Conservation (phyloP, 2,329 filamentous ascomycete genomes). For the Cordyceps farinosa region DNA sequence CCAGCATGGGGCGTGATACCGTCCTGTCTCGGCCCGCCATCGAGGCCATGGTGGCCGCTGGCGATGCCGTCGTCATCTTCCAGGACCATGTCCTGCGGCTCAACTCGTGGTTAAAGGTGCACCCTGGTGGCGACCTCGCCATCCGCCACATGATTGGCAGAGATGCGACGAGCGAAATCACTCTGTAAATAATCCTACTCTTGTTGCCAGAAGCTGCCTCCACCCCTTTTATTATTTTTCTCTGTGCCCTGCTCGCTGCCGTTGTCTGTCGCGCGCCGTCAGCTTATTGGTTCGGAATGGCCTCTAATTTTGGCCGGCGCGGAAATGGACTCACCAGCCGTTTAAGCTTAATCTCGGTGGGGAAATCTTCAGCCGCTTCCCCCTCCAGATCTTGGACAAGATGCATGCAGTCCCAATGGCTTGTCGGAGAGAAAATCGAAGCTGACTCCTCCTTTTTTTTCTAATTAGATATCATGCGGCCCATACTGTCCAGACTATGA, state of each 20-base stretch:
- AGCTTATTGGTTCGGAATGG: slow-evolving; percentile 2
- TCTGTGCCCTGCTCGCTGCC: not conserved
- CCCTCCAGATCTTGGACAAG: slow-evolving; percentile 6
- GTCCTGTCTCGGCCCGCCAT: slow-evolving; percentile 45
- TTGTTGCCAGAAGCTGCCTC: not conserved
- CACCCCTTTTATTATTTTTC: no score
- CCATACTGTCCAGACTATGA: slow-evolving; percentile 53
- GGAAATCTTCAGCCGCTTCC: slow-evolving; percentile 1
- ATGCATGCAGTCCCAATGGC: not conserved
- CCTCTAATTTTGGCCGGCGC: slow-evolving; percentile 1
- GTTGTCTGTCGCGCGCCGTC: not conserved
- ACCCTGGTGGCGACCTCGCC: slow-evolving; percentile 57
- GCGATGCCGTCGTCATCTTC: slow-evolving; percentile 53
- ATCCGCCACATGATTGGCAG: slow-evolving; percentile 60
- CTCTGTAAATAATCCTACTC: slow-evolving; percentile 40
- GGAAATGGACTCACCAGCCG: not conserved
- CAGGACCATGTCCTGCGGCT: slow-evolving; percentile 53
- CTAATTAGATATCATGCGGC: slow-evolving; percentile 53
- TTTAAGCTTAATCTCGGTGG: slow-evolving; percentile 13
- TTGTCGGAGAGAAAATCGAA: not conserved
- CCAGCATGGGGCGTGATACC: slow-evolving; percentile 38
- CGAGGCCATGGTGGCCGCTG: slow-evolving; percentile 51
- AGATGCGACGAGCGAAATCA: slow-evolving; percentile 58
- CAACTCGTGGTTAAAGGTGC: slow-evolving; percentile 54
- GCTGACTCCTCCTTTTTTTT: slow-evolving; percentile 20